Evolutionary conservation across 2,329 filamentous ascomycete species (phyloP), one percentile per base, ranked within the genome.

Genomic region (Epicoccum nigrum): DNA sequence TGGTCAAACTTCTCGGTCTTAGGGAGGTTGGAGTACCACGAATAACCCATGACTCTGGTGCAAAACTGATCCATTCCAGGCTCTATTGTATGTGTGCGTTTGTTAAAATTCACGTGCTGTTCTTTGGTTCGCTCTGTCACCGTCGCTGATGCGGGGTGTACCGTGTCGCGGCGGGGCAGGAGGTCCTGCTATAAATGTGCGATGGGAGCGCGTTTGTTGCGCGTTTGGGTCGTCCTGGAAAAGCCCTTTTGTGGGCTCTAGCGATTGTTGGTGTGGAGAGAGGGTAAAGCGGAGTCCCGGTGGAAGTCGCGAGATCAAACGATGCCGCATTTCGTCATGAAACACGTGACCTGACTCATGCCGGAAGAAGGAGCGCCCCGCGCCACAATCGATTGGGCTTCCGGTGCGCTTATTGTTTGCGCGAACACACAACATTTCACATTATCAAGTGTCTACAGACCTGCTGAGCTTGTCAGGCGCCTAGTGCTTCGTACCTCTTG

Each of bases 11-110:
- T 63, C 51, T 59, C 58, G 48, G 57, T 59, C 54, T 58, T 54
- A 37, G 60, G 60, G 48, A 60, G 56, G 46, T 56, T 60, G 42
- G 51, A 59, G 54, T 55, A 58, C 62, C 63, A 55, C 51, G 43
- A 58, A 62, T 51, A 60, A 42, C 62, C 63, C 63, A 66, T 66
- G 57, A 57, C 54, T 60, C 46, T 59, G 38, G 49, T 56, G 53
- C 46, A 47, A 38, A 50, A 35, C 45, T 46, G 40, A 45, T 58
- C 51, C 62, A 63, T 66, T 62, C 55, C 61, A 60, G 15, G 51
- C 46, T 56, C 39, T 56, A 54, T 19, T n/a, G 11, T 30, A 5
- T 9, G 8, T 21, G 42, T 30, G n/a, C n/a, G 43, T 52, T 47
- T 52, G 49, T 33, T 34, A 25, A 16, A 19, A 44, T 27, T 34